A percentile compares a stretch with the other conserved stretches of the same genome.
These are phyloP conservation scores for Rhodotorula glutinis DNA, from an alignment of 1,284 basidiomycete species.

Conservation along the genomic window DNA sequence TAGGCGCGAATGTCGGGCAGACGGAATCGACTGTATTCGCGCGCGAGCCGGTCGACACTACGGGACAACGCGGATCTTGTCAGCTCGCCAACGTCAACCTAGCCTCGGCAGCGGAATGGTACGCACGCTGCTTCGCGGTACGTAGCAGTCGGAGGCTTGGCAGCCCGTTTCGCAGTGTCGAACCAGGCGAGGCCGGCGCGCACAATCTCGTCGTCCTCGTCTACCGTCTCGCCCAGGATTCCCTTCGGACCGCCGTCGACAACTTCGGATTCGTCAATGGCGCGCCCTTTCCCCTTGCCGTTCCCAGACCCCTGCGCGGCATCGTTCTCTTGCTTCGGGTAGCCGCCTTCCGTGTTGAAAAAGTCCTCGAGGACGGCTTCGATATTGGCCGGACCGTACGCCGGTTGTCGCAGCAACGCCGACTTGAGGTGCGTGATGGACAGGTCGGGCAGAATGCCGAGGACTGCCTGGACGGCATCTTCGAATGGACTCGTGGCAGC, in stretches of 20 bases:
- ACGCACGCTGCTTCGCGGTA: background rate
- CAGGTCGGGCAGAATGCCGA: slow-evolving; percentile 36
- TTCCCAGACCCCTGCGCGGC: background rate
- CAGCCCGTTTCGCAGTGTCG: background rate
- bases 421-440: slow-evolving; percentile 11
- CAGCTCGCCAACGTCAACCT: background rate
- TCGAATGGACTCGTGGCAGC: slow-evolving; percentile 3
- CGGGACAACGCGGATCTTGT: background rate
- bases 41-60: slow-evolving; percentile 28
- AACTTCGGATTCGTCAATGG: background rate
- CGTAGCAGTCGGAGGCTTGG: background rate
- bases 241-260: background rate
- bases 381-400: slow-evolving; percentile 13
- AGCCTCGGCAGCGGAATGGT: too few relatives aligned
- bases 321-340: slow-evolving; percentile 10
- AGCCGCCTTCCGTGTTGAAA: slow-evolving; percentile 12
- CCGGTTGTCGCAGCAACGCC: background rate
- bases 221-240: background rate
- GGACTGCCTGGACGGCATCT: slow-evolving; percentile 3
- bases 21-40: slow-evolving; percentile 20
- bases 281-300: slow-evolving; percentile 8
- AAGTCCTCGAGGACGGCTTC: slow-evolving; percentile 30
- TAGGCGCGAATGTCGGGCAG: slow-evolving; percentile 19
- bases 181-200: background rate
- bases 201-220: background rate